Base-by-base conservation (phyloP, 257 asterid genomes). In the Avicennia marina region DNA sequence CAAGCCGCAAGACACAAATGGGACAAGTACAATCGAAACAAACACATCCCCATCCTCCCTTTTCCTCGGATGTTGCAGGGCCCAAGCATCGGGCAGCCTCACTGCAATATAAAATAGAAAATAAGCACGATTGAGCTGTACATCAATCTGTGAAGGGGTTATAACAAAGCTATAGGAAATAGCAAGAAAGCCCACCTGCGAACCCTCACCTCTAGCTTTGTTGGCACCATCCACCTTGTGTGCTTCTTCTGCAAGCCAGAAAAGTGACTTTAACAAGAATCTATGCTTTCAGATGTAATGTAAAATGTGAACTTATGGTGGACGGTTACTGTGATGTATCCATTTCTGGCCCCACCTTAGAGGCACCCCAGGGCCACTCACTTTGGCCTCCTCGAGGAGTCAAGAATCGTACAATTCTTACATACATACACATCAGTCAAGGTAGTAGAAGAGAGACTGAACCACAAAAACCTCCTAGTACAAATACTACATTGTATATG, bases 191-290 rank as follows among this genome's bases (percentile, higher is more conserved):
- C 75, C 45, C 53, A 82, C 95, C 88, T 85, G 82, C 24, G 77
- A 79, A 64, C 73, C 84, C 13, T 73, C 88, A 33, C 79, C 90
- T 31, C 86, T 86, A 44, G 45, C 72, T 74, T 71, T 85, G 78
- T 38, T 51, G 33, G 75, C 59, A 56, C 75, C 81, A 52, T 85
- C 89, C 33, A 29, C 3, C 33, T 29, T 29, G 3, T 29, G 33
- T 3, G 33, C 7, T 56, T 86, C 95, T 25, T 86, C 91, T 86
- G 76, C 70, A 31, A 75, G 47, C 47, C 73, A 61, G 15, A 48
- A 15, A 34, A 60, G 21, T 20, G 10, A 20, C 45, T 57, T 56
- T 21, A 65, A 24, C 19, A 25, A 41, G 33, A 39, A n/a, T 27
- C 17, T 15, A 26, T 26, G 27, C 2, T 55, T 25, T 25, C 36